Percentiles rank a stretch among this genome's conserved stretches.
These are phyloP conservation scores for Cutaneotrichosporon sp. DNA, from an alignment of 1,284 basidiomycete species.

Conservation along the genomic window DNA sequence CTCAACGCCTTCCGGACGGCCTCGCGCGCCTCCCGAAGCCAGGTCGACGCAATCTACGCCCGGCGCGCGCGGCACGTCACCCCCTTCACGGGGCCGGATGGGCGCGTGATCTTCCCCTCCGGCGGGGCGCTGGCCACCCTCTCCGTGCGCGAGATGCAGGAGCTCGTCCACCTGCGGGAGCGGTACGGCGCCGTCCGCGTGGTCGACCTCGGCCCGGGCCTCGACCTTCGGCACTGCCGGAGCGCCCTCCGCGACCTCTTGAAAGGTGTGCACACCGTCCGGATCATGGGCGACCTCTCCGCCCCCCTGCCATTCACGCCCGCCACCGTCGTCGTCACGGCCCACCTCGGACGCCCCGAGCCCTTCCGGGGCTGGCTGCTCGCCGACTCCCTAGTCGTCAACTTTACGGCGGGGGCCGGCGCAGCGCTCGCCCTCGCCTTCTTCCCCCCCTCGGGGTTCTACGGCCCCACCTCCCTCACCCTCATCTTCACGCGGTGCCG, in stretches of 20 bases:
- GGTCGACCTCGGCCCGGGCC: background rate
- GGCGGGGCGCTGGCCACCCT: background rate
- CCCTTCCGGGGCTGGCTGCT: conserved; percentile 1
- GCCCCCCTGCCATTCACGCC: background rate
- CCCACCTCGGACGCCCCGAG: background rate
- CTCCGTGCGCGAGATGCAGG: background rate
- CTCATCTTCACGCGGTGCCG: background rate
- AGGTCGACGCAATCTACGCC: background rate
- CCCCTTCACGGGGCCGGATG: background rate
- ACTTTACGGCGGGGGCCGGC: background rate
- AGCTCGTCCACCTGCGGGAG: background rate
- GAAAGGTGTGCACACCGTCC: background rate
- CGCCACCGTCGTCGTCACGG: background rate
- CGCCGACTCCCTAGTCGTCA: background rate
- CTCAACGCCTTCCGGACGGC: conserved; percentile 2
- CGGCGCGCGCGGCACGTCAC: background rate
- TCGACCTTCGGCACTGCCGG: background rate
- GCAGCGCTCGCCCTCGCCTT: background rate
- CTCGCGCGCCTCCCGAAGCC: background rate
- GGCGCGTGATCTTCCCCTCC: background rate
- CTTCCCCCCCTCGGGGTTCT: conserved; percentile 1
- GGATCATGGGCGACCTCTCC: background rate
- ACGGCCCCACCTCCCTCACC: background rate
- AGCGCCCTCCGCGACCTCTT: background rate
- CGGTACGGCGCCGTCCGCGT: background rate